Conservation (phyloP, 306 rosid species). For the Quercus berberidifolia region DNA sequence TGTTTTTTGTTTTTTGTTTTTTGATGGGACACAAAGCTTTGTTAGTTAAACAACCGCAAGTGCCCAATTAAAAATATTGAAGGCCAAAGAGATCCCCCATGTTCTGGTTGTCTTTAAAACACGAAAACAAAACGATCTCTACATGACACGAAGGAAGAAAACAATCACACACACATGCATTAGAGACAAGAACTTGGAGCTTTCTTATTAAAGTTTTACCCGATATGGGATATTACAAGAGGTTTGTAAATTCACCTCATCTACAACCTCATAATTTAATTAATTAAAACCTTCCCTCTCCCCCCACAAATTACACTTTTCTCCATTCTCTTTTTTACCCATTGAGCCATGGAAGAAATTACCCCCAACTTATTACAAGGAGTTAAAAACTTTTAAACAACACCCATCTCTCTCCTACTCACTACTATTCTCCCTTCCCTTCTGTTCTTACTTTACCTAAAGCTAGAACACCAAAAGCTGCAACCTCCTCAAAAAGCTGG, state of each 20-base stretch:
- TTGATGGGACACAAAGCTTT: too few species aligned
- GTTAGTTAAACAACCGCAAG: too few species aligned
- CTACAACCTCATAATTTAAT: not conserved
- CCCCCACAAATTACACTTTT: slow-evolving; percentile 1
- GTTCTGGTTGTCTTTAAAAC: too few species aligned
- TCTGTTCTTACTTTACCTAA: slow-evolving; percentile 18
- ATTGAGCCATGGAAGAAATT: slow-evolving; percentile 25
- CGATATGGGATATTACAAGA: not conserved
- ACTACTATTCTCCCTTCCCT: slow-evolving; percentile 16
- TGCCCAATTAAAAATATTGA: too few species aligned
- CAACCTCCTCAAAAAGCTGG: slow-evolving; percentile 40
- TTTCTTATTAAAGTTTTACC: not conserved
- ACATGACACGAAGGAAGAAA: not conserved
- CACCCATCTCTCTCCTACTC: slow-evolving; percentile 4
- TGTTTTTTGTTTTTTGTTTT: too few species aligned
- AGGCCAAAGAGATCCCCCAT: too few species aligned
- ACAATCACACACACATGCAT: not conserved
- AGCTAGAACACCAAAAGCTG: slow-evolving; percentile 36
- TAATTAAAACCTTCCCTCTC: not conserved
- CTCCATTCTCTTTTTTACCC: slow-evolving; percentile 9
- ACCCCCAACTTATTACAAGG: slow-evolving; percentile 33
- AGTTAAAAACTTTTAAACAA: not conserved
- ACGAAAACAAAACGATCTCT: too few species aligned
- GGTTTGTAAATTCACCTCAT: not conserved
- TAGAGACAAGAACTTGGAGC: not conserved